Conservation (phyloP, 768 basidiomycete species). For the Podaxis carcinomalis region DNA sequence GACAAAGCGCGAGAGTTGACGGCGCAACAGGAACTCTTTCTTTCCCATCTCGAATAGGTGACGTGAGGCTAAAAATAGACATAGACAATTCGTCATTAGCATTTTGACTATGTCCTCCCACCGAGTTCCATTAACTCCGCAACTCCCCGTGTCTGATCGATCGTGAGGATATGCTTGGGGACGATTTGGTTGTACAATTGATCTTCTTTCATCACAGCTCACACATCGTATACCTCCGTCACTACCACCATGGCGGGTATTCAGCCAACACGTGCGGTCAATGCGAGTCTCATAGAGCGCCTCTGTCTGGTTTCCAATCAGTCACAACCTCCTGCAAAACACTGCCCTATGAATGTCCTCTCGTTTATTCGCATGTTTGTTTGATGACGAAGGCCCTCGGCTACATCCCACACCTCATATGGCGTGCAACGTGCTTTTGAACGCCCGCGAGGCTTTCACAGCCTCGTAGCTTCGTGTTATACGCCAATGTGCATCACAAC, state of each 20-base stretch:
- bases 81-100: not conserved
- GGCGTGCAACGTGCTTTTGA: not conserved
- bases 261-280: not conserved
- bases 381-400: not conserved
- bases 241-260: not conserved
- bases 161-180: not conserved
- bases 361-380: not conserved
- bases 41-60: not conserved
- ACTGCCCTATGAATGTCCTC: not conserved
- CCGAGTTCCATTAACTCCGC: not conserved
- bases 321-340: not conserved
- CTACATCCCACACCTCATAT: not conserved
- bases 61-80: not conserved
- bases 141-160: not conserved
- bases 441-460: constrained; percentile 1
- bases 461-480: not conserved
- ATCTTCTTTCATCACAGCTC: not conserved
- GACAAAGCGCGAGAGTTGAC: not conserved
- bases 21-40: not conserved
- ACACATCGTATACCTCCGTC: not conserved
- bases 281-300: not conserved
- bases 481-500: not conserved
- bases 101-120: not conserved
- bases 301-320: not conserved
- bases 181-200: not conserved